Evolutionary conservation across 495 filamentous ascomycete genomes (phyloP), one percentile per base, ranked within the genome.

Genomic region (Hypomontagnella submonticulosa): DNA sequence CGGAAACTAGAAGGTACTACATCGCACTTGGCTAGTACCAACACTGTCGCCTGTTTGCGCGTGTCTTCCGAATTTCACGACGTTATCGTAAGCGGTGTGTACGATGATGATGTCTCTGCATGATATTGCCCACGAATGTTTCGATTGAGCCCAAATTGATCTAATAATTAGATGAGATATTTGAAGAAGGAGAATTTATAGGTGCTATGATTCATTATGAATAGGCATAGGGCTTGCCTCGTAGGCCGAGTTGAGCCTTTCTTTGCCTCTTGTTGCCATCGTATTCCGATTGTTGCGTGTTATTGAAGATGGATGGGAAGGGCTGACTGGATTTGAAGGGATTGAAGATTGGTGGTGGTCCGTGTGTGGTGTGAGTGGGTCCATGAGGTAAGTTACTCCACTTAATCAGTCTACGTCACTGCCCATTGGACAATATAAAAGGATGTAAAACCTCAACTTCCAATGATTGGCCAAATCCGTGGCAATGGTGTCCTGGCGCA

Each of bases 401-500:
- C 54, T 54, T 18, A 5, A 3, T 0, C 16, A 41, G 33, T 34
- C 20, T 38, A 51, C 34, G 42, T 54, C 23, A 62, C 58, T 1
- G n/a, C 2, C 58, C 18, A 62, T 67, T 67, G 57, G 64, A 13
- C 47, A 20, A 43, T 6, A 23, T 34, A 18, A 27, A 27, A 27
- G 23, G 23, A 27, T 27, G 53, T 37, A 33, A 37, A 61, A 37
- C 27, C 10, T 49, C 15, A 38, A 5, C 34, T 56, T 46, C 38
- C 10, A 33, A 18, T 60, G 52, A 69, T 69, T 69, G 66, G 66
- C 20, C 16, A 13, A 8, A 15, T 0, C 32, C 33, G 32, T 19
- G 42, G 51, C 55, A 68, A 68, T 62, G 10, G 16, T 48, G 19
- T 63, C 20, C 54, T 37, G 59, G 44, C 60, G 66, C 54, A 53